Evolutionary conservation across 768 basidiomycete species (phyloP).

Genomic region (Rhizopogon sp.): DNA sequence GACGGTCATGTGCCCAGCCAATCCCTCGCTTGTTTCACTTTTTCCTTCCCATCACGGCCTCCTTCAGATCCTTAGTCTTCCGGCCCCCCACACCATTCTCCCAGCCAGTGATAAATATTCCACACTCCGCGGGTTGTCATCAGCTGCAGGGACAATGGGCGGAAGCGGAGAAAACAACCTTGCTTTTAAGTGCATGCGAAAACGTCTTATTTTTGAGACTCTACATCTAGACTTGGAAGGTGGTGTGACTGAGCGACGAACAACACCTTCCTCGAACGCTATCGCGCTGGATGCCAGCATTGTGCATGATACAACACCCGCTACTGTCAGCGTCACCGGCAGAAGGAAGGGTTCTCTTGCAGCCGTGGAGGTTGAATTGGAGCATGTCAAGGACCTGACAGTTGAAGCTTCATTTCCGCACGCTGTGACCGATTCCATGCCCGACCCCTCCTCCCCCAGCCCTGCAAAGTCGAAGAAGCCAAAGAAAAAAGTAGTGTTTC

Average conservation of each 20-base stretch:
- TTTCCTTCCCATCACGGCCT: constrained; percentile 89
- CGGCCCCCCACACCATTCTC: constrained; percentile 66
- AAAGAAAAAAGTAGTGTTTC: constrained; percentile 68
- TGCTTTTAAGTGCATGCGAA: constrained; percentile 89
- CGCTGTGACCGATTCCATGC: constrained; percentile 5
- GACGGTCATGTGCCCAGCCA: constrained; percentile 39
- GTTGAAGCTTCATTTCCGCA: constrained; percentile 5
- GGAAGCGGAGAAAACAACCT: constrained; percentile 94
- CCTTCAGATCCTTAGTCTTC: constrained; percentile 71
- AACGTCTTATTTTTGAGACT: constrained; percentile 85
- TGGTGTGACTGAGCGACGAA: constrained; percentile 74
- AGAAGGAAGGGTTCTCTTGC: constrained; percentile 23
- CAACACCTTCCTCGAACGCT: constrained; percentile 38
- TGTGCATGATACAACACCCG: constrained; percentile 6
- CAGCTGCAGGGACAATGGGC: constrained; percentile 41
- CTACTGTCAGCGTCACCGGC: constrained; percentile 4
- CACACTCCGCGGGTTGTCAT: constrained; percentile 72
- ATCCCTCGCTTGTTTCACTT: constrained; percentile 65
- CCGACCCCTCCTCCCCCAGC: constrained; percentile 1
- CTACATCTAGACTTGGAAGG: constrained; percentile 85
- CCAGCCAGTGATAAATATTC: constrained; percentile 83
- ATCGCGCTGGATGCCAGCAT: constrained; percentile 13
- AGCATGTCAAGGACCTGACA: constrained; percentile 21
- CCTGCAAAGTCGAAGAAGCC: constrained; percentile 36
- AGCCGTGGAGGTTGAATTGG: constrained; percentile 41